These are phyloP conservation scores for Phlyctochytrium planicorne DNA, from an alignment of 192 early-diverging fungal species.

Conservation along the genomic window DNA sequence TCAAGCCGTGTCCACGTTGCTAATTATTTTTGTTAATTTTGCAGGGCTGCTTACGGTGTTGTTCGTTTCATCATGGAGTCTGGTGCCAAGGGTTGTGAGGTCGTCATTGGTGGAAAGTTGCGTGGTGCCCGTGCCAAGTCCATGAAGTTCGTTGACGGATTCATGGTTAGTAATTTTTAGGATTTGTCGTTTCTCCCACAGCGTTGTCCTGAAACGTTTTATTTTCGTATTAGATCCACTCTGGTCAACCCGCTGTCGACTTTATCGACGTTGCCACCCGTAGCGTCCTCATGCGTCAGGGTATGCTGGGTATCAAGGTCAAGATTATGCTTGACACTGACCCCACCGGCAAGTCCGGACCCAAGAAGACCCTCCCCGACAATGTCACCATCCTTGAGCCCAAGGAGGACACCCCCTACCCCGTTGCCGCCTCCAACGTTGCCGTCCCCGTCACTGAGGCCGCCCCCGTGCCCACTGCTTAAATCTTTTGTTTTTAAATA, in stretches of 20 bases:
- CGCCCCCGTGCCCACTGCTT: conserved; percentile 12
- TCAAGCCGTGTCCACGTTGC: background rate
- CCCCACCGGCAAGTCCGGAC: conserved; percentile 88
- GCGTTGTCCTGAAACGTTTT: conserved; percentile 6
- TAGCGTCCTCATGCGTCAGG: conserved; percentile 97
- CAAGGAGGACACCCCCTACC: conserved; percentile 77
- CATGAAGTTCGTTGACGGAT: conserved; percentile 99
- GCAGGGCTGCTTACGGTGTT: conserved; percentile 94
- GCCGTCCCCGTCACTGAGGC: conserved; percentile 43
- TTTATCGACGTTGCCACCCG: conserved; percentile 95
- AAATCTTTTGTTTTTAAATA: background rate
- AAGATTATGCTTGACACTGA: conserved; percentile 99
- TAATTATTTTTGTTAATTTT: background rate
- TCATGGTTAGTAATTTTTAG: conserved; percentile 72
- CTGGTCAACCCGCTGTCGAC: conserved; percentile 95
- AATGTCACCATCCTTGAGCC: conserved; percentile 89
- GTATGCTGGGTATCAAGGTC: conserved; percentile 99
- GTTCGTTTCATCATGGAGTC: conserved; percentile 99
- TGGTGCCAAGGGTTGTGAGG: conserved; percentile 99
- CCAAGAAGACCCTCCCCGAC: conserved; percentile 95
- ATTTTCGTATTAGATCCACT: conserved; percentile 73
- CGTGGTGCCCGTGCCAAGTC: conserved; percentile 99
- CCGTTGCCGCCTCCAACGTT: conserved; percentile 41
- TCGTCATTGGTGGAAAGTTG: conserved; percentile 98
- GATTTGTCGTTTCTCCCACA: too few species aligned